Evolutionary conservation across 495 filamentous ascomycete genomes (phyloP).

Genomic region (Amphirosellinia nigrospora): DNA sequence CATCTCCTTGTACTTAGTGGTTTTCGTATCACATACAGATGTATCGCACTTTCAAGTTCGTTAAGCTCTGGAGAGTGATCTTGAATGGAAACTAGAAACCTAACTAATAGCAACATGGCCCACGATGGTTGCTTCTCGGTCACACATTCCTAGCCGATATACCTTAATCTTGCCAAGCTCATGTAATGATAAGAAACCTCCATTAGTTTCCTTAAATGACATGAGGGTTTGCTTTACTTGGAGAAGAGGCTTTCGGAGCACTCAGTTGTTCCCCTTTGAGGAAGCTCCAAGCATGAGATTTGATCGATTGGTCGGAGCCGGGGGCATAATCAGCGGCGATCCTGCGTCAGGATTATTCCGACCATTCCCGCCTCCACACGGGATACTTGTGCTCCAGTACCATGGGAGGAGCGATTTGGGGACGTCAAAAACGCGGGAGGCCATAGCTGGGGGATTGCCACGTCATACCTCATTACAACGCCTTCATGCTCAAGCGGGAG

Average conservation of each 20-base stretch:
- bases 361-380: conserved; percentile 3
- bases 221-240: not conserved
- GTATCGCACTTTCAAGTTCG: not conserved
- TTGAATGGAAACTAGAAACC: not conserved
- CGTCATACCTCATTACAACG: not conserved
- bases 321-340: not conserved
- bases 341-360: not conserved
- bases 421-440: not conserved
- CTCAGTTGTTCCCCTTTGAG: not conserved
- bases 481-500: not conserved
- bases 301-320: not conserved
- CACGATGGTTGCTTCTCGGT: not conserved
- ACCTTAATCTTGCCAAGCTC: not conserved
- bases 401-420: not conserved
- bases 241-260: not conserved
- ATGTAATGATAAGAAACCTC: not conserved
- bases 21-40: not conserved
- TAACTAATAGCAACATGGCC: not conserved
- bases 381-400: not conserved
- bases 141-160: not conserved
- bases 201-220: not conserved
- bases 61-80: not conserved
- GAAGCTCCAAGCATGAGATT: not conserved
- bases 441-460: not conserved
- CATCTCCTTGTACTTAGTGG: not conserved